Evolutionary conservation across 495 filamentous ascomycete genomes (phyloP).

Genomic region (Daldinia concentrica): DNA sequence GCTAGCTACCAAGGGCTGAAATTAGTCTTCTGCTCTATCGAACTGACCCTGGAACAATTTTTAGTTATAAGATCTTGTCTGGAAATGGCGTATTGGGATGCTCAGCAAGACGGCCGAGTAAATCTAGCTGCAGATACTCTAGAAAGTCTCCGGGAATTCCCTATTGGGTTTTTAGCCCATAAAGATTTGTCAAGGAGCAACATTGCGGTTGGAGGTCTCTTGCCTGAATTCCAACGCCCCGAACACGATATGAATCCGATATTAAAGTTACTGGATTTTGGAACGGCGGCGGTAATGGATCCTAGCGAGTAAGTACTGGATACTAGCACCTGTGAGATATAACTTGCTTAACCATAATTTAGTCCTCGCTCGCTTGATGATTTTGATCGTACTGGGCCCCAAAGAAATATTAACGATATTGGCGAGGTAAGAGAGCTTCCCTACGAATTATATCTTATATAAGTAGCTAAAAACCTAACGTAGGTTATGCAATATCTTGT

Average conservation of each 20-base stretch:
- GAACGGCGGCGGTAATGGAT: slow-evolving; percentile 2
- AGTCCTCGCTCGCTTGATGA: background rate
- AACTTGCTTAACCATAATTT: background rate
- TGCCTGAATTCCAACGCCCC: background rate
- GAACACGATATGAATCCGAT: slow-evolving; percentile 18
- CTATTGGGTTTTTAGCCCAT: slow-evolving; percentile 12
- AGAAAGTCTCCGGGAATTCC: background rate
- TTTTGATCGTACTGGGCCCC: background rate
- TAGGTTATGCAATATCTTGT: slow-evolving; percentile 15
- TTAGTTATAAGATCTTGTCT: slow-evolving; percentile 10
- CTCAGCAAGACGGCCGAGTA: background rate
- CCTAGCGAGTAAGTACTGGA: slow-evolving; percentile 3
- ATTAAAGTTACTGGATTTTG: slow-evolving; percentile 24
- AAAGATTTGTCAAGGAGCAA: slow-evolving; percentile 8
- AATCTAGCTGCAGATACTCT: background rate
- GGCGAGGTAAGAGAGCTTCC: background rate
- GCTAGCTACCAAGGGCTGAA: background rate
- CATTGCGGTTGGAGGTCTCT: background rate
- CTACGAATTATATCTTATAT: background rate
- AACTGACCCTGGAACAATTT: background rate
- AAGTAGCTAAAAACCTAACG: background rate
- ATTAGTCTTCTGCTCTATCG: background rate
- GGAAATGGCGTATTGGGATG: slow-evolving; percentile 28
- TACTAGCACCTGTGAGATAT: background rate
- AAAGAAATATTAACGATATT: slow-evolving; percentile 15